Evolutionary conservation across 768 basidiomycete genomes (phyloP).

Genomic region (Russula earlei): DNA sequence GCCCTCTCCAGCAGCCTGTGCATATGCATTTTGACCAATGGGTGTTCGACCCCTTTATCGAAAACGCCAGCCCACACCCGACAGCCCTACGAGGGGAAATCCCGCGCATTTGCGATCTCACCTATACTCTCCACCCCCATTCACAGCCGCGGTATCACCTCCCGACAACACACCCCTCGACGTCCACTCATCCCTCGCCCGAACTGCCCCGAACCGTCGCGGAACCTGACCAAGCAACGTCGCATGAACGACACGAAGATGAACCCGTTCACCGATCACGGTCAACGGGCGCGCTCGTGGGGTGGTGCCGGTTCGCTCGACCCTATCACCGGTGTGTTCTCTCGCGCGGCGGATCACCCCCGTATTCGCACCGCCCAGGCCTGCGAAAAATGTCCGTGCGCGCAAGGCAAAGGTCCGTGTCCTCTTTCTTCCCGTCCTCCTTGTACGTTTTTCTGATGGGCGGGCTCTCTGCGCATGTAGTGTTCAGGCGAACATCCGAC

Average conservation of each 20-base stretch:
- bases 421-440: neutral
- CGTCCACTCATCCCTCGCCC: neutral
- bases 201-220: neutral
- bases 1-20: neutral
- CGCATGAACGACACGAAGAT: neutral
- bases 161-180: neutral
- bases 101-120: neutral
- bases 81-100: neutral
- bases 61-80: neutral
- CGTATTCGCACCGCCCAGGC: constrained; percentile 64
- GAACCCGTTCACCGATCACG: neutral
- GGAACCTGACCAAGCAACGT: neutral
- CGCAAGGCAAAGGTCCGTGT: constrained; percentile 62
- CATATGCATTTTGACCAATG: neutral
- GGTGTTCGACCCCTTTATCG: neutral
- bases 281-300: neutral
- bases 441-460: neutral
- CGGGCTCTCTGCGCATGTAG: constrained; percentile 27
- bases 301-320: constrained; percentile 51
- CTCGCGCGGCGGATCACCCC: constrained; percentile 52
- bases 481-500: constrained; percentile 64
- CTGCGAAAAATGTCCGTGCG: constrained; percentile 63
- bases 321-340: constrained; percentile 56
- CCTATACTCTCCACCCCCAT: neutral
- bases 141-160: neutral